Evolutionary conservation across 257 asterid species (phyloP).

Genomic region (Fraxinus pennsylvanica): DNA sequence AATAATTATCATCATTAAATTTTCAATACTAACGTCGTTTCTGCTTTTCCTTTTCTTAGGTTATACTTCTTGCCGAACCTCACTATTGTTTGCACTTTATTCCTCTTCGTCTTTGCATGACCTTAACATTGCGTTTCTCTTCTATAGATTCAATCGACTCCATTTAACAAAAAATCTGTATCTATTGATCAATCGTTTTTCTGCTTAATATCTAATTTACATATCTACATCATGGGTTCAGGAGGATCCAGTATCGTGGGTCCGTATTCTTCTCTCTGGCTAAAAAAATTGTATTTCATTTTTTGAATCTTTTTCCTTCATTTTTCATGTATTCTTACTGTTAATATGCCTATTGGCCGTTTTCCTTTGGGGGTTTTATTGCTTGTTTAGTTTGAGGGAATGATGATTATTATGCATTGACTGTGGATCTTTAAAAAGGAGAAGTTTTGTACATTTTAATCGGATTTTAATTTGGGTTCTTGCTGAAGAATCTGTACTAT

Average conservation of each 20-base stretch:
- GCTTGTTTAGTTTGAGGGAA: not conserved
- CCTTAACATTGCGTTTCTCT: constrained; percentile 29
- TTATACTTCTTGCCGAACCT: no score
- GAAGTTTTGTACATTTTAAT: not conserved
- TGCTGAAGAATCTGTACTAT: not conserved
- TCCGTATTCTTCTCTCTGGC: constrained; percentile 23
- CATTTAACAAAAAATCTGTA: not conserved
- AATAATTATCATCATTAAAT: no score
- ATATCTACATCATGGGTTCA: constrained; percentile 55
- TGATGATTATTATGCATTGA: constrained; percentile 3
- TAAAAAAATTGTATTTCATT: not conserved
- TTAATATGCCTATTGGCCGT: constrained; percentile 20
- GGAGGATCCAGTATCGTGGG: constrained; percentile 92
- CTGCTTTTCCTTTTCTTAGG: no score
- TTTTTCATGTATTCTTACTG: constrained; percentile 4
- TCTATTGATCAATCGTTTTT: constrained; percentile 39
- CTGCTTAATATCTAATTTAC: constrained; percentile 22
- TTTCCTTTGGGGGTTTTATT: constrained; percentile 6
- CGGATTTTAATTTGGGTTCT: not conserved
- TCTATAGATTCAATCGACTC: constrained; percentile 25
- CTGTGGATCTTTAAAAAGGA: constrained; percentile 18
- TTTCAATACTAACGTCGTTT: no score
- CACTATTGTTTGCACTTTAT: not conserved
- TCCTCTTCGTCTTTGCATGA: not conserved
- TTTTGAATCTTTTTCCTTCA: not conserved